Evolutionary conservation across 208 protist genomes (phyloP), one percentile per base, ranked within the genome.

Genomic region (Lotmaria passim): DNA sequence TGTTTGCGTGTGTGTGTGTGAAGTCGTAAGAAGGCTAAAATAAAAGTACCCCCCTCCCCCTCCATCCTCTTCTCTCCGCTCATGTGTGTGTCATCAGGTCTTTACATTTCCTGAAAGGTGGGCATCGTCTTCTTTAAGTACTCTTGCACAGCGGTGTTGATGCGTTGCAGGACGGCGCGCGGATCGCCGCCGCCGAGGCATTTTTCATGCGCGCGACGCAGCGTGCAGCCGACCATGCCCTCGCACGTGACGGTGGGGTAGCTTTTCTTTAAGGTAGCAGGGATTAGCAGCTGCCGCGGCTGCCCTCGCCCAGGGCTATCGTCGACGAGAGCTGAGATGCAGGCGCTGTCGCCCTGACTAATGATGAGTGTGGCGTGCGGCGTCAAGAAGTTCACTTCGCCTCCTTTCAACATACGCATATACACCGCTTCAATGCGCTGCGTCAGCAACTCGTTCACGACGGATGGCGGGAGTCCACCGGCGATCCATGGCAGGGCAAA

Each of bases 341-440:
- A 66, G 7, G 69, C 70, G 8, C 78, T 73, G 61, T 92, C 84
- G 33, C 89, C 86, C 62, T 89, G 76, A 26, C 72, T 72, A 31
- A 94, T 47, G n/a, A 82, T 79, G n/a, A 92, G 47, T 19, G 86
- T 92, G 36, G 82, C 64, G 5, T 43, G 52, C 30, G 86, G 82
- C 48, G 78, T 46, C 1, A 86, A 31, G 67, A 86, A 91, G 15
- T 46, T 61, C 26, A 90, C 53, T 34, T 51, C 53, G 15, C 81
- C 78, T 0, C 43, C 56, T 17, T 78, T 65, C 34, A 91, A 46
- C 56, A 36, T 72, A 14, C 15, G 41, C 15, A 79, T 11, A 55
- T 87, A 85, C 12, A 89, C 79, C 3, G 75, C 63, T 34, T 88
- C 82, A 46, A 89, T 53, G 11, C 56, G 70, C 55, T 87, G 43